Percentiles rank a stretch among this genome's conserved stretches.
Evolutionary conservation across 1,139 yeast genomes (phyloP).

Genomic region (Pichia sp.): DNA sequence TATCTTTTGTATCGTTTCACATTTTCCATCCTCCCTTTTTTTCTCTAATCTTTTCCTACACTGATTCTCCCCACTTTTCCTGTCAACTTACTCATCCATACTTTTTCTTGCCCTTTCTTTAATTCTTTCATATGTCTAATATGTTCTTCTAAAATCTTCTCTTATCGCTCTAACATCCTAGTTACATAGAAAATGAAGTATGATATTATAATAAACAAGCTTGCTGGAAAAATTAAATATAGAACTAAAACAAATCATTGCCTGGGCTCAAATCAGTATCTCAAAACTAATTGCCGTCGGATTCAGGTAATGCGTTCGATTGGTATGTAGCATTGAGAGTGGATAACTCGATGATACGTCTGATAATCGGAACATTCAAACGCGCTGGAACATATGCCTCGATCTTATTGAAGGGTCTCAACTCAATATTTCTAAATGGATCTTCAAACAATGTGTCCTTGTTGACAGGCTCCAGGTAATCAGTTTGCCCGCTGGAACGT

Average conservation of each 20-base stretch:
- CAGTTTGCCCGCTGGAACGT: slow-evolving; percentile 59
- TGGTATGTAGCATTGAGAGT: slow-evolving; percentile 62
- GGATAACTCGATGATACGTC: slow-evolving; percentile 85
- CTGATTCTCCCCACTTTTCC: background rate
- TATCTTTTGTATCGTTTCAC: background rate
- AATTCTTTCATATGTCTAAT: background rate
- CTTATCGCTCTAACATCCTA: background rate
- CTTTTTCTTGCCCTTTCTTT: background rate
- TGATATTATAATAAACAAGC: background rate
- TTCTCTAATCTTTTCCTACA: background rate
- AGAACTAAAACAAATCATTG: background rate
- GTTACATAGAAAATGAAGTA: background rate
- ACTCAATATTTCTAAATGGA: slow-evolving; percentile 81
- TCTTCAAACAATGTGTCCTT: slow-evolving; percentile 83
- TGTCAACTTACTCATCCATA: background rate
- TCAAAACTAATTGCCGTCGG: slow-evolving; percentile 3
- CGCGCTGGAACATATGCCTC: slow-evolving; percentile 97
- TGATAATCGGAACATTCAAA: slow-evolving; percentile 82
- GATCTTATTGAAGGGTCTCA: slow-evolving; percentile 82
- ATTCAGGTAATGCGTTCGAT: slow-evolving; percentile 14
- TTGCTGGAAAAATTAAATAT: background rate
- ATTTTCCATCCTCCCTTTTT: background rate
- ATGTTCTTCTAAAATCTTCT: background rate
- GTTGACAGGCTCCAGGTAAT: slow-evolving; percentile 62
- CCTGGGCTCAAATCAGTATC: background rate